phyloP scores from a whole-genome alignment of 2,329 filamentous ascomycete species.

The Fusarium penzigii region DNA sequence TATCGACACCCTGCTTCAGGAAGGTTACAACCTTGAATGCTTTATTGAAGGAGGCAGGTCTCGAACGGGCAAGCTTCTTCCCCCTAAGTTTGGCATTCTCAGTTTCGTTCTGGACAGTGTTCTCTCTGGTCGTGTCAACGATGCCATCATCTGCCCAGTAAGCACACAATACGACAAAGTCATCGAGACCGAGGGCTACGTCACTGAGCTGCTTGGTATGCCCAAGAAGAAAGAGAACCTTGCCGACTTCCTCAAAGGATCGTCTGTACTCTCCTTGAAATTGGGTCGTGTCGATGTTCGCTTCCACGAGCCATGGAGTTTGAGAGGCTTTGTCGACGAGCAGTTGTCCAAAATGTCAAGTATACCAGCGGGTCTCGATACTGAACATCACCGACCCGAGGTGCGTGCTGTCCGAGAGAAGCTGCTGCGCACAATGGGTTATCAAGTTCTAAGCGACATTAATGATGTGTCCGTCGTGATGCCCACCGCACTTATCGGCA shows the following conservation, averaged over 20 bases:
- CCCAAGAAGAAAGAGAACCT: constrained; percentile 97
- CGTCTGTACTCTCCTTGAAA: constrained; percentile 84
- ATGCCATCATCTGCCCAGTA: constrained; percentile 92
- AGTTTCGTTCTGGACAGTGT: constrained; percentile 90
- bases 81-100: constrained; percentile 94
- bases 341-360: constrained; percentile 62
- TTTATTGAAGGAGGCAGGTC: constrained; percentile 96
- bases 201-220: constrained; percentile 87
- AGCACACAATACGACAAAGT: constrained; percentile 99
- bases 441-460: constrained; percentile 90
- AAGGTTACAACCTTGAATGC: constrained; percentile 93
- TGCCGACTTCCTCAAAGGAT: constrained; percentile 81
- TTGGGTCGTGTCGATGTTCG: constrained; percentile 91
- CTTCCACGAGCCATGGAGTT: constrained; percentile 95
- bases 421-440: constrained; percentile 82
- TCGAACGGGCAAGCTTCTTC: constrained; percentile 87
- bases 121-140: constrained; percentile 81
- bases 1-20: constrained; percentile 86
- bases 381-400: constrained; percentile 49
- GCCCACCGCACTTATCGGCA: constrained; percentile 95
- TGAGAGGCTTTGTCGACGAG: constrained; percentile 77
- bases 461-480: constrained; percentile 96
- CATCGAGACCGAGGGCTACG: constrained; percentile 96
- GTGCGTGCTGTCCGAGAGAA: constrained; percentile 63
- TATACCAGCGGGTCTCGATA: constrained; percentile 43